Evolutionary conservation across 2,329 filamentous ascomycete genomes (phyloP).

Genomic region (Hymenoscyphus repandus): DNA sequence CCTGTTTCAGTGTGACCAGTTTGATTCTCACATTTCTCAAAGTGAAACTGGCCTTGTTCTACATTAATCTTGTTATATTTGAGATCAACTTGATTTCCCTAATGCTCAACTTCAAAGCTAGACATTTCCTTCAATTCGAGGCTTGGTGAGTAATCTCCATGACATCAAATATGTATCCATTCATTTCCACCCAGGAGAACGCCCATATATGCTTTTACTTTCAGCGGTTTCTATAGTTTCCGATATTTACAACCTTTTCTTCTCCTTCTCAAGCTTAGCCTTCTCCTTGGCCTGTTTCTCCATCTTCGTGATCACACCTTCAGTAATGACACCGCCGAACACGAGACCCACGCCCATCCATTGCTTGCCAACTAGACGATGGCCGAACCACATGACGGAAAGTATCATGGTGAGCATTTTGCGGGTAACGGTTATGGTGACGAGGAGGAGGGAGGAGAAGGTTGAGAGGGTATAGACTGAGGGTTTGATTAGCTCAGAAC

Average conservation of each 20-base stretch:
- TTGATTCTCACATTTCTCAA: too few relatives aligned
- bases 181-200: too few relatives aligned
- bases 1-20: too few relatives aligned
- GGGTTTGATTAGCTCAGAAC: background rate
- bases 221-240: too few relatives aligned
- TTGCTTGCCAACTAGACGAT: slow-evolving; percentile 80
- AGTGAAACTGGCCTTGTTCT: too few relatives aligned
- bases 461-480: slow-evolving; percentile 83
- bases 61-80: too few relatives aligned
- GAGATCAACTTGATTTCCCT: too few relatives aligned
- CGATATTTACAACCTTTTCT: slow-evolving; percentile 22
- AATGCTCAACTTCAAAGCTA: too few relatives aligned
- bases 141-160: too few relatives aligned
- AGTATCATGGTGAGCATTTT: slow-evolving; percentile 99
- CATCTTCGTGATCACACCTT: slow-evolving; percentile 71
- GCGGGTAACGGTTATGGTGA: slow-evolving; percentile 93
- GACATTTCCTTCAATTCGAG: too few relatives aligned
- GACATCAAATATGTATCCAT: too few relatives aligned
- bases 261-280: slow-evolving; percentile 14
- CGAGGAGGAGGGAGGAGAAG: slow-evolving; percentile 86
- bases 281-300: slow-evolving; percentile 78
- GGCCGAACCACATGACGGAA: slow-evolving; percentile 91
- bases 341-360: slow-evolving; percentile 90
- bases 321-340: slow-evolving; percentile 91
- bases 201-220: too few relatives aligned